phyloP scores from a whole-genome alignment of 495 filamentous ascomycete species.

The Neurospora terricola region DNA sequence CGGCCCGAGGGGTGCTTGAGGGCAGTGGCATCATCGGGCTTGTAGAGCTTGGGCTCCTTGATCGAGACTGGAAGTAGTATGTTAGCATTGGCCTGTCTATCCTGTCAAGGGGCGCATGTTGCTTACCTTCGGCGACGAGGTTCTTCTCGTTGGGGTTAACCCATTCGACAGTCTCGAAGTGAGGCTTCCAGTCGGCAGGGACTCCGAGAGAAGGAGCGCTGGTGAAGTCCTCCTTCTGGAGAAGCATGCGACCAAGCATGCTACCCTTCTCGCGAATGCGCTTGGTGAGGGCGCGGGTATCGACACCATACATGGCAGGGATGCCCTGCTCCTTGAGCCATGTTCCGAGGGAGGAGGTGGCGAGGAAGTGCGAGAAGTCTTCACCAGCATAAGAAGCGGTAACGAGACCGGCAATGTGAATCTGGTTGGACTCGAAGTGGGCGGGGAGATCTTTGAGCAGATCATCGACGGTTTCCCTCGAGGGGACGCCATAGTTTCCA shows the following conservation, averaged over 20 bases:
- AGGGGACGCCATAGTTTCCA: slow-evolving; percentile 95
- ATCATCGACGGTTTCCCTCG: slow-evolving; percentile 68
- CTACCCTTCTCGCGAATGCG: slow-evolving; percentile 85
- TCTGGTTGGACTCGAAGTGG: slow-evolving; percentile 82
- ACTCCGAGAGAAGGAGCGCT: slow-evolving; percentile 16
- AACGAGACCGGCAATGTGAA: slow-evolving; percentile 86
- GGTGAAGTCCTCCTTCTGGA: slow-evolving; percentile 48
- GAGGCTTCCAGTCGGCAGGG: slow-evolving; percentile 47
- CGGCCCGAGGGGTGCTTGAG: slow-evolving; percentile 83
- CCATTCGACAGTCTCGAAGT: slow-evolving; percentile 76
- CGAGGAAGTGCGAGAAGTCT: slow-evolving; percentile 88
- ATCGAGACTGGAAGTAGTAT: slow-evolving; percentile 61
- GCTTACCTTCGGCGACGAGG: slow-evolving; percentile 85
- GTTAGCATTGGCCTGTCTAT: slow-evolving; percentile 17
- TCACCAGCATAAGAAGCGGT: slow-evolving; percentile 87
- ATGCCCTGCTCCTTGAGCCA: slow-evolving; percentile 95
- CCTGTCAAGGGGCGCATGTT: neutral
- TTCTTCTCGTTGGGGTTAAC: slow-evolving; percentile 85
- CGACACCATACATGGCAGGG: slow-evolving; percentile 93
- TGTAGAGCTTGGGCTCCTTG: slow-evolving; percentile 68
- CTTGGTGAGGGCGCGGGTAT: slow-evolving; percentile 90
- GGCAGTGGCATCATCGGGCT: slow-evolving; percentile 49
- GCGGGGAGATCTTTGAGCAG: slow-evolving; percentile 75
- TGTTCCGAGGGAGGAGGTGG: slow-evolving; percentile 74
- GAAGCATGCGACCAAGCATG: slow-evolving; percentile 87